Evolutionary conservation across 768 basidiomycete species (phyloP).

Genomic region (Termitomyces sp.): DNA sequence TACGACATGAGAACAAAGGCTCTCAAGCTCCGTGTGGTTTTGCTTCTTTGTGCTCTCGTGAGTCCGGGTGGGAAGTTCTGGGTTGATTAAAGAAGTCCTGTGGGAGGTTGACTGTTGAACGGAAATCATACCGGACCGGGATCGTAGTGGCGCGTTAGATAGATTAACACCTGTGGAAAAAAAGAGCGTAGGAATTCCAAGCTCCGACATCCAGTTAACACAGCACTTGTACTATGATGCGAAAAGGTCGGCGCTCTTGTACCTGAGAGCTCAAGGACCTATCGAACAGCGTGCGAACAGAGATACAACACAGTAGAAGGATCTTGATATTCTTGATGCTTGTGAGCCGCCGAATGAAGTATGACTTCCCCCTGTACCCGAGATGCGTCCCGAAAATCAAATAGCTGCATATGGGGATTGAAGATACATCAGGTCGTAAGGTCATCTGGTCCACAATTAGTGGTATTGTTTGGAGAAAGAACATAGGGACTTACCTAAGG

Average conservation of each 20-base stretch:
- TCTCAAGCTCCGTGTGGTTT: neutral
- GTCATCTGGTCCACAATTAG: conserved; percentile 9
- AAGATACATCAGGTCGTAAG: conserved; percentile 16
- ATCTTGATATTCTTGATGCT: neutral
- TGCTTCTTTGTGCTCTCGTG: neutral
- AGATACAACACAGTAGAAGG: neutral
- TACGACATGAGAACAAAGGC: neutral
- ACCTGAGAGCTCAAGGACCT: neutral
- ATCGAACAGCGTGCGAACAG: neutral
- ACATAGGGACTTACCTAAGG: conserved; percentile 3
- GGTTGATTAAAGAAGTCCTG: neutral
- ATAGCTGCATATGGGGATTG: conserved; percentile 3
- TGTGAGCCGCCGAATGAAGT: neutral
- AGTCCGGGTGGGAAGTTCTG: neutral
- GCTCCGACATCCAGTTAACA: neutral
- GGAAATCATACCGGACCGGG: neutral
- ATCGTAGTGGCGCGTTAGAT: neutral
- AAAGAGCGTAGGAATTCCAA: neutral
- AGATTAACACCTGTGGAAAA: neutral
- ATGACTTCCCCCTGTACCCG: neutral
- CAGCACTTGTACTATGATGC: neutral
- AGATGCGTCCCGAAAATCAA: neutral
- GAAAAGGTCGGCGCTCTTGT: conserved; percentile 3
- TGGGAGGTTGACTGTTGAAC: neutral
- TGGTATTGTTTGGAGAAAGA: neutral